Percentiles rank a stretch among this genome's conserved stretches.
Conservation (phyloP, 768 basidiomycete genomes). For the Lentinus tigrinus region DNA sequence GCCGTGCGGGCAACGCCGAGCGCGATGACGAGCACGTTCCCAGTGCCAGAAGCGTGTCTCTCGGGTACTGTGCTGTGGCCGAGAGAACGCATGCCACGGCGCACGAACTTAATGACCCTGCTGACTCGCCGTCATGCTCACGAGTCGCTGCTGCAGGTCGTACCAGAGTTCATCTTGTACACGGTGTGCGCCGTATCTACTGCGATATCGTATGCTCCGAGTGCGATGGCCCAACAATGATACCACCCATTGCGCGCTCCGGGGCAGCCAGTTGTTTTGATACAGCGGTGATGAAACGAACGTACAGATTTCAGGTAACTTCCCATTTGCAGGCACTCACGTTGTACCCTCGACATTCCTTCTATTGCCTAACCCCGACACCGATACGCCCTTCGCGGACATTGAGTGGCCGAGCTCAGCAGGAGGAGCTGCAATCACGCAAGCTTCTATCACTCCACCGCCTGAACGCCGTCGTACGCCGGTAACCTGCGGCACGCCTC, state of each 20-base stretch:
- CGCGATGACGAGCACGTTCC: not conserved
- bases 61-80: not conserved
- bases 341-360: not conserved
- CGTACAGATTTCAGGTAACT: slow-evolving; percentile 2
- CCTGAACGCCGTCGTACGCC: slow-evolving; percentile 88
- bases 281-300: not conserved
- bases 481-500: slow-evolving; percentile 70
- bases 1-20: not conserved
- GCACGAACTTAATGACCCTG: not conserved
- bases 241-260: not conserved
- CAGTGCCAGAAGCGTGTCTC: not conserved
- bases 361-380: not conserved
- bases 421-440: not conserved
- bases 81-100: not conserved
- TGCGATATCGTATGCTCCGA: not conserved
- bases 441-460: slow-evolving; percentile 38
- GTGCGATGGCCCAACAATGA: not conserved
- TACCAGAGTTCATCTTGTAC: not conserved
- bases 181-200: not conserved
- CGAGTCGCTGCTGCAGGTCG: not conserved
- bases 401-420: not conserved
- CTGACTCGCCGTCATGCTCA: not conserved
- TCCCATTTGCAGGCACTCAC: not conserved
- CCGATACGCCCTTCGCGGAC: not conserved
- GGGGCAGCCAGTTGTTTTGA: not conserved